Percentiles rank a stretch among this genome's conserved stretches.
Evolutionary conservation across 495 filamentous ascomycete genomes (phyloP).

Genomic region (Podospora bellae-mahoneyi): DNA sequence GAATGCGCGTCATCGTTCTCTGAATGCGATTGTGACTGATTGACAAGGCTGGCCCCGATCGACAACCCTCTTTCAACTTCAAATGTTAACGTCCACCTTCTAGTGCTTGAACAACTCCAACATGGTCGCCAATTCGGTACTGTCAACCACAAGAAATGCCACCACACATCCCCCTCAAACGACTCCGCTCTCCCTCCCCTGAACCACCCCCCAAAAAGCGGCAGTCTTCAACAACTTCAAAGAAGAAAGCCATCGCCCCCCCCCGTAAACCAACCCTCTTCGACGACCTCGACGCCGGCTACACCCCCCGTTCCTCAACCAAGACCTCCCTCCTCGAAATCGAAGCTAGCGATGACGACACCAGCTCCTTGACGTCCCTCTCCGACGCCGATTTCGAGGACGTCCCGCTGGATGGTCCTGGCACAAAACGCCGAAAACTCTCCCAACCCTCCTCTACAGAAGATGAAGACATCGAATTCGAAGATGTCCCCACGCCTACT

Average conservation of each 20-base stretch:
- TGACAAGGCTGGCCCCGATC: neutral
- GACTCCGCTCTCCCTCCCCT: conserved; percentile 35
- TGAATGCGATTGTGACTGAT: neutral
- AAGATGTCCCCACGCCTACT: conserved; percentile 63
- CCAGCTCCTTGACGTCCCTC: conserved; percentile 54
- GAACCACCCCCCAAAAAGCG: conserved; percentile 20
- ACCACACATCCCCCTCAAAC: conserved; percentile 46
- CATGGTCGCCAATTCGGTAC: conserved; percentile 7
- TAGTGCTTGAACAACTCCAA: neutral
- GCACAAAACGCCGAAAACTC: conserved; percentile 21
- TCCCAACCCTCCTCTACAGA: conserved; percentile 44
- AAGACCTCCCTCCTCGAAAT: conserved; percentile 47
- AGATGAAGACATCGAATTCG: conserved; percentile 79
- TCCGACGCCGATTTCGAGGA: conserved; percentile 71
- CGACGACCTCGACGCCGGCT: conserved; percentile 62
- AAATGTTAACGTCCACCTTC: neutral
- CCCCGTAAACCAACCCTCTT: conserved; percentile 58
- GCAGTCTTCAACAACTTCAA: conserved; percentile 8
- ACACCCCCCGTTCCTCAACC: conserved; percentile 46
- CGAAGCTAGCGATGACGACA: conserved; percentile 54
- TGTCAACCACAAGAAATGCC: conserved; percentile 36
- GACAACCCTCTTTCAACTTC: neutral
- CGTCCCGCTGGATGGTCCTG: conserved; percentile 29
- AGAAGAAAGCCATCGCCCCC: conserved; percentile 22
- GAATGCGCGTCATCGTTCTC: neutral